Base-by-base conservation (phyloP, 176 grass and related monocot genomes). In the Lolium rigidum region DNA sequence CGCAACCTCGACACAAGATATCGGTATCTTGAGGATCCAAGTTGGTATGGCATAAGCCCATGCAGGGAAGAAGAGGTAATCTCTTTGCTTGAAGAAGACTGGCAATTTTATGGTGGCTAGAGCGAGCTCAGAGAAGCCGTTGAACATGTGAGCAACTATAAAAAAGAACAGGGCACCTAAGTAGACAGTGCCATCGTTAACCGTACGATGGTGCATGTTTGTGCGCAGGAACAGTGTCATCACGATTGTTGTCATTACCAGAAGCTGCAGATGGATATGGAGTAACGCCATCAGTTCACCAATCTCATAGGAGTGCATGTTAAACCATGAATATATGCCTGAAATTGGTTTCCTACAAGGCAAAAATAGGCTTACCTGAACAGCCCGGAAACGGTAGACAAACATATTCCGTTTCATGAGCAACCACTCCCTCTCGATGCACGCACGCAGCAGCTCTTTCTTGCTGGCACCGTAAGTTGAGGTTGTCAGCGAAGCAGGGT, bases 1-100 rank as follows among this genome's bases (percentile, higher is more conserved):
- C 46, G 90, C 88, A 64, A 88, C 88, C 70, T 95, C 93, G 44
- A 92, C 1, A 38, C 86, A 86, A 5, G 90, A 80, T 59, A 95
- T 77, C 0, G 93, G 88, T 69, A 95, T 92, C 88, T 95, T 95
- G 2, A 95, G 86, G 72, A 95, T 89, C 90, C 93, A 95, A 26
- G 86, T 85, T 7, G 93, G 93, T 68, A 95, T 48, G 25, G 90
- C 60, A 48, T 95, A 95, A 31, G 88, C 82, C 93, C 93, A 95
- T 60, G 90, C 55, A 7, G 93, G 93, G 63, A 88, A 92, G 79
- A 95, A 95, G 78, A 90, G 87, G 78, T 80, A 88, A 71, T 92
- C 93, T 21, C 90, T 87, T 86, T 95, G 93, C 79, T 95, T 95
- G 70, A 88, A 95, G 84, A 95, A 95, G 47, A 95, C 88, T 1